These are phyloP conservation scores for Fusarium multiceps DNA, from an alignment of 2,329 filamentous ascomycete species.

Conservation along the genomic window DNA sequence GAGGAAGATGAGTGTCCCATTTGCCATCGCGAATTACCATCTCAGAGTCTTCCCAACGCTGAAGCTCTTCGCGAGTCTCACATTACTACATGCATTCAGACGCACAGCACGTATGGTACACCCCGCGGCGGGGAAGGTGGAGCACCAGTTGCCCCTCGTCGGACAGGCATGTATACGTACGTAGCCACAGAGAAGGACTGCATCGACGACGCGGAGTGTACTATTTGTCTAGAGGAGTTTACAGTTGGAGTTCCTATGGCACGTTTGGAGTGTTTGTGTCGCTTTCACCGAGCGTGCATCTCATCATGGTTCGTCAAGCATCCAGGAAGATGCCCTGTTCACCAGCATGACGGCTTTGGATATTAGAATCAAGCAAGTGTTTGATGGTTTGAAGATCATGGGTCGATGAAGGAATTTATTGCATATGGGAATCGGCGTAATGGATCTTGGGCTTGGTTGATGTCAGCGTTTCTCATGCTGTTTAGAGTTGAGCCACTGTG, in stretches of 20 bases:
- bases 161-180: constrained; percentile 73
- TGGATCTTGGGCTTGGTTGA: constrained; percentile 12
- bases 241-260: constrained; percentile 71
- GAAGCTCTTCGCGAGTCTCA: constrained; percentile 68
- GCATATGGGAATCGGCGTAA: constrained; percentile 41
- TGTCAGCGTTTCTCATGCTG: constrained; percentile 31
- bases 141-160: constrained; percentile 53
- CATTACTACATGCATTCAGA: constrained; percentile 67
- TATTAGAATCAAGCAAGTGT: constrained; percentile 50
- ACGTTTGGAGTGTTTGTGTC: constrained; percentile 73
- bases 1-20: constrained; percentile 86
- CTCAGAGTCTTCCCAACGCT: constrained; percentile 63
- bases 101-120: constrained; percentile 63
- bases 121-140: constrained; percentile 45
- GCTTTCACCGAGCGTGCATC: constrained; percentile 72
- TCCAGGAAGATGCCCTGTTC: constrained; percentile 72
- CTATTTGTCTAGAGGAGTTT: constrained; percentile 75
- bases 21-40: constrained; percentile 77
- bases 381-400: neutral
- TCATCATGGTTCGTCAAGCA: constrained; percentile 71
- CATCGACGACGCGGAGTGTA: constrained; percentile 74
- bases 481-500: constrained; percentile 34
- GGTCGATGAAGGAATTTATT: constrained; percentile 8
- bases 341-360: constrained; percentile 71
- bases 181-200: constrained; percentile 75